phyloP scores from a whole-genome alignment of 1,139 yeast genomes.

The Entelexis paramagnoliae region DNA sequence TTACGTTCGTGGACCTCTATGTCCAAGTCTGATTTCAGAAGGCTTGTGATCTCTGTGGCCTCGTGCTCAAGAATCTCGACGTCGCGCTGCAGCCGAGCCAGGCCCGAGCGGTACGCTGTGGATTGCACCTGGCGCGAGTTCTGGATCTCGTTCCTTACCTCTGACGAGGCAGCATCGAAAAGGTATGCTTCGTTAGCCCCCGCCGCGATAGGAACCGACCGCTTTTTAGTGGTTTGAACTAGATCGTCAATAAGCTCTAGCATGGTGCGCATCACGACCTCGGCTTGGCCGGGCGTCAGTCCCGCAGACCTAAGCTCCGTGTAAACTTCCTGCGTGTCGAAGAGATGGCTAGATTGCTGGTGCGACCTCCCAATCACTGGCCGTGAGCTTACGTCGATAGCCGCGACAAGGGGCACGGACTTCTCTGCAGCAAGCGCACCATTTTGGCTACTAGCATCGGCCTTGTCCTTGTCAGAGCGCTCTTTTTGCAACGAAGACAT shows the following conservation, averaged over 20 bases:
- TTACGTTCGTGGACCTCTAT: conserved; percentile 81
- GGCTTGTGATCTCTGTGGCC: conserved; percentile 57
- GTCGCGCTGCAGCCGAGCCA: conserved; percentile 62
- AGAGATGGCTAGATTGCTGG: conserved; percentile 25
- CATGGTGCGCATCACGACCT: conserved; percentile 33
- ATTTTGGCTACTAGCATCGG: neutral
- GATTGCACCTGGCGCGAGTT: conserved; percentile 62
- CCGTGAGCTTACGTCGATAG: conserved; percentile 6
- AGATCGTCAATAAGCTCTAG: conserved; percentile 34
- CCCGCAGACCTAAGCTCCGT: conserved; percentile 33
- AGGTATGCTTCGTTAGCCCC: conserved; percentile 78
- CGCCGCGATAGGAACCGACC: conserved; percentile 56
- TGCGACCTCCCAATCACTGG: neutral
- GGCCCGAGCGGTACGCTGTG: conserved; percentile 55
- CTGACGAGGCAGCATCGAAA: conserved; percentile 89
- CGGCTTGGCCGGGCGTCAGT: conserved; percentile 35
- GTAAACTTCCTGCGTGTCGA: conserved; percentile 36
- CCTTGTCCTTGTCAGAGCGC: conserved; percentile 1
- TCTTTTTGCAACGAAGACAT: neutral
- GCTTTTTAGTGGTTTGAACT: conserved; percentile 47
- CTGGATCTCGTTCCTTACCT: conserved; percentile 68
- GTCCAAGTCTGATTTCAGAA: conserved; percentile 61
- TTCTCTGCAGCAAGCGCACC: neutral
- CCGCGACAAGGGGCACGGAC: neutral
- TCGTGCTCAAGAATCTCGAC: conserved; percentile 66